Conservation (phyloP, 2,329 filamentous ascomycete genomes). For the Pseudogymnoascus sp. region DNA sequence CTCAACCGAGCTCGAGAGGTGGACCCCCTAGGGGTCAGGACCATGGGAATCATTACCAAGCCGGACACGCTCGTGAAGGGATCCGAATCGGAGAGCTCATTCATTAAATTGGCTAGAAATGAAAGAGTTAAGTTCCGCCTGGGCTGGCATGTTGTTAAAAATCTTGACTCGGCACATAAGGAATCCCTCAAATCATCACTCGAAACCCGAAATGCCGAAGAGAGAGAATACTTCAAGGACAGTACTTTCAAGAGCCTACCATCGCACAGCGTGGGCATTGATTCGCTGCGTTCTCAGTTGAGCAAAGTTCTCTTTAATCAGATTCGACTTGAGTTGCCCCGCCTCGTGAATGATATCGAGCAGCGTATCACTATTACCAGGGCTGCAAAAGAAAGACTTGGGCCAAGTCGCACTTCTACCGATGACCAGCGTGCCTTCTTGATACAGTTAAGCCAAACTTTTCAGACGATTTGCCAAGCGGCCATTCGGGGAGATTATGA, state of each 20-base stretch:
- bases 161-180: constrained; percentile 28
- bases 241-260: constrained; percentile 24
- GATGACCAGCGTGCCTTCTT: constrained; percentile 5
- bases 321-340: constrained; percentile 15
- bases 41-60: constrained; percentile 45
- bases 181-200: constrained; percentile 9
- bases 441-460: constrained; percentile 13
- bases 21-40: constrained; percentile 31
- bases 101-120: constrained; percentile 36
- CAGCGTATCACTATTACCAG: background rate
- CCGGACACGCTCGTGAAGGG: constrained; percentile 38
- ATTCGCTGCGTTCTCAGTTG: constrained; percentile 38
- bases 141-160: constrained; percentile 44
- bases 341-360: constrained; percentile 16
- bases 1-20: constrained; percentile 30
- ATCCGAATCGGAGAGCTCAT: constrained; percentile 32
- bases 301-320: constrained; percentile 25
- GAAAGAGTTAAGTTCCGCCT: constrained; percentile 37
- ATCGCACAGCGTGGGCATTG: constrained; percentile 28
- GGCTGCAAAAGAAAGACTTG: constrained; percentile 10
- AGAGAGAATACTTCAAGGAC: constrained; percentile 20
- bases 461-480: constrained; percentile 14
- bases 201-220: constrained; percentile 17
- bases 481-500: constrained; percentile 18
- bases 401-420: background rate